Evolutionary conservation across 768 basidiomycete genomes (phyloP), one percentile per base, ranked within the genome.

Genomic region (Macrolepiota dolichaula): DNA sequence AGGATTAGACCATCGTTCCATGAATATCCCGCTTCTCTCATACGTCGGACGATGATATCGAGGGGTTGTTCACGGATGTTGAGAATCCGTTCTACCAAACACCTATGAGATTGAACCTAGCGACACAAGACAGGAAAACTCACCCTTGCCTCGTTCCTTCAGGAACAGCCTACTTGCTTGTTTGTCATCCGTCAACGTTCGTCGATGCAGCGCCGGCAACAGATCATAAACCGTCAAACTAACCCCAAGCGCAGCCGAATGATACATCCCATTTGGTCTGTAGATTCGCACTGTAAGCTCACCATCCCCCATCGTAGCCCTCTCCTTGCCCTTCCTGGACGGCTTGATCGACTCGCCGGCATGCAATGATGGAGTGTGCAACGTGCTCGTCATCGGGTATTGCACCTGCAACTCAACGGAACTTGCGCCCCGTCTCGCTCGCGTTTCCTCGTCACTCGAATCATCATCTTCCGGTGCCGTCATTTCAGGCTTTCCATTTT

Each of bases 21-120:
- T 53, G 89, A 86, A 66, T 94, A 98, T 0, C 96, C 96, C 3
- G 94, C 94, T 70, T 96, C 93, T 65, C 91, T 86, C 63, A 98
- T 77, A 38, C 94, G 82, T 42, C 91, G 81, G 60, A 88, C 83
- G 22, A 96, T 89, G 62, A 97, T 93, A 37, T 85, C 84, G 1
- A 94, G 88, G 0, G 96, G 96, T 50, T 84, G 78, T 73, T 99
- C 97, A 1, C 86, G 86, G 19, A 85, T 83, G 7, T 85, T 86
- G 59, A 99, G 77, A 40, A 94, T 79, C 12, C 96, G 89, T 68
- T 98, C 96, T 96, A 69, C 12, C 46, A 49, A 56, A 44, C 58
- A 50, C 24, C 56, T 32, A 51, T 53, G 12, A 36, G 56, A 29
- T 10, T 17, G 62, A 15, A 40, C 50, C 29, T 29, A 51, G 46